Percentiles rank a stretch among this genome's conserved stretches.
Evolutionary conservation across 2,329 filamentous ascomycete genomes (phyloP).

Genomic region (Pyrenophora teres): DNA sequence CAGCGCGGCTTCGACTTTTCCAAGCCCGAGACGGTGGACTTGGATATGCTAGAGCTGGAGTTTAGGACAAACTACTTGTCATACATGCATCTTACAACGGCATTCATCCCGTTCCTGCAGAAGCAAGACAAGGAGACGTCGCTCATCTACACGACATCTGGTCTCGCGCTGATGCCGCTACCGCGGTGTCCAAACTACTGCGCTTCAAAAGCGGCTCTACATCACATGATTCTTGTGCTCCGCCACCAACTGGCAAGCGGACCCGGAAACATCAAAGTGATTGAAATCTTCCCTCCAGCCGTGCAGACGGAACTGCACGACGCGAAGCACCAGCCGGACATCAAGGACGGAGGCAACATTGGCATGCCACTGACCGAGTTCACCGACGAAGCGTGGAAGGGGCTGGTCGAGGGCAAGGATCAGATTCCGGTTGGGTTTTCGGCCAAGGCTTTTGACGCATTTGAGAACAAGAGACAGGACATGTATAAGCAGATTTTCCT

Average conservation of each 20-base stretch:
- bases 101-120: constrained; percentile 57
- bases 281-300: constrained; percentile 61
- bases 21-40: constrained; percentile 54
- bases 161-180: constrained; percentile 57
- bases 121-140: constrained; percentile 50
- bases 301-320: constrained; percentile 64
- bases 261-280: constrained; percentile 56
- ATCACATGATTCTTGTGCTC: constrained; percentile 58
- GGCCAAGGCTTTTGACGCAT: constrained; percentile 49
- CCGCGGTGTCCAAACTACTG: constrained; percentile 58
- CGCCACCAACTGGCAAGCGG: constrained; percentile 56
- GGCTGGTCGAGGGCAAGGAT: constrained; percentile 54
- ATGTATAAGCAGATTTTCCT: constrained; percentile 29
- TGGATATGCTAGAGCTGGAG: constrained; percentile 52
- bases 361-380: constrained; percentile 62
- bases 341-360: constrained; percentile 55
- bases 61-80: constrained; percentile 58
- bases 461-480: constrained; percentile 56
- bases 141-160: constrained; percentile 56
- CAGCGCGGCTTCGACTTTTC: constrained; percentile 57
- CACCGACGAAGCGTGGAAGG: constrained; percentile 55
- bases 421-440: constrained; percentile 58
- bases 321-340: constrained; percentile 59
- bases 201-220: constrained; percentile 60
- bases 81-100: constrained; percentile 55